Percentiles rank a stretch among this genome's conserved stretches.
These are phyloP conservation scores for Bruguiera gymnorhiza DNA, from an alignment of 345 rosid species.

Conservation along the genomic window DNA sequence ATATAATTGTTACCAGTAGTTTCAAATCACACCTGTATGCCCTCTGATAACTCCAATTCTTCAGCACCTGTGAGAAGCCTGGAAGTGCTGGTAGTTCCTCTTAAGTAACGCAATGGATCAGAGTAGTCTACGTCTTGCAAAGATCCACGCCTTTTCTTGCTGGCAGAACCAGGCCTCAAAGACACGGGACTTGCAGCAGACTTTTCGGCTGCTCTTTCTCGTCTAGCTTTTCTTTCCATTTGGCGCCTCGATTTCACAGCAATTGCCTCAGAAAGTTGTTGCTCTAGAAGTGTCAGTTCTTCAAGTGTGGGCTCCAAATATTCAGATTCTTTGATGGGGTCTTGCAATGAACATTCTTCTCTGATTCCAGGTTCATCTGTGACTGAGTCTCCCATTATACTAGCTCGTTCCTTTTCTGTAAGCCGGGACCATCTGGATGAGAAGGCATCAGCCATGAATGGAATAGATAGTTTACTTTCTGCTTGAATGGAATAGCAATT, in stretches of 20 bases:
- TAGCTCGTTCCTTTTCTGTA: conserved; percentile 54
- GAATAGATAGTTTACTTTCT: conserved; percentile 18
- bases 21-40: conserved; percentile 72
- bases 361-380: conserved; percentile 32
- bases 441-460: conserved; percentile 31
- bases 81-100: conserved; percentile 58
- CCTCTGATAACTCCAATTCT: conserved; percentile 69
- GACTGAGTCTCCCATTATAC: conserved; percentile 43
- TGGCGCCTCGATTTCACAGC: conserved; percentile 74
- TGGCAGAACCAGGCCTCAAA: conserved; percentile 45
- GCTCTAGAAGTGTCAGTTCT: conserved; percentile 55
- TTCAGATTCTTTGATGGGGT: conserved; percentile 36
- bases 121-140: conserved; percentile 61
- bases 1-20: not conserved
- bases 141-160: conserved; percentile 57
- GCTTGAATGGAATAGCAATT: conserved; percentile 28
- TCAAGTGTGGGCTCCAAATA: conserved; percentile 45
- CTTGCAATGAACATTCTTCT: conserved; percentile 28
- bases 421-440: conserved; percentile 44
- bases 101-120: conserved; percentile 77
- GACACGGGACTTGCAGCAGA: conserved; percentile 49
- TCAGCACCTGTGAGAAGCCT: conserved; percentile 80
- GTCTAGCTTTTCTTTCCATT: conserved; percentile 70
- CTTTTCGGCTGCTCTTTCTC: conserved; percentile 68
- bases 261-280: conserved; percentile 46